Conservation (phyloP, 805 yeast genomes). For the Sugiyamaella chiloensis region DNA sequence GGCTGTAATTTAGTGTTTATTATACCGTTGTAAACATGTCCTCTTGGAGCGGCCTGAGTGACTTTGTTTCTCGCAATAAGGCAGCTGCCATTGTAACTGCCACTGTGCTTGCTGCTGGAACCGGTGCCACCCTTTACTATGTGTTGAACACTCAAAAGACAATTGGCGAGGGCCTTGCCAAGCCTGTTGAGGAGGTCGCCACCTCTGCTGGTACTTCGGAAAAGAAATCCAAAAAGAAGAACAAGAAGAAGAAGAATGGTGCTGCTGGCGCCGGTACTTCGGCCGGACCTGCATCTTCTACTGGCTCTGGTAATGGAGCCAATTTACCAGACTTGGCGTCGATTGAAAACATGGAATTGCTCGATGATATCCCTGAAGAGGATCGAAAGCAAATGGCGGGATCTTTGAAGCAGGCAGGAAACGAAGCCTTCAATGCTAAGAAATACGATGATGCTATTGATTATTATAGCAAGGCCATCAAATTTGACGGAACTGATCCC, state of each 20-base stretch:
- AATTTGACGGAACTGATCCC: slow-evolving; percentile 68
- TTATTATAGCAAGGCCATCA: slow-evolving; percentile 74
- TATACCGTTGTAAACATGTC: slow-evolving; percentile 14
- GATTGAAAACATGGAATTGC: slow-evolving; percentile 28
- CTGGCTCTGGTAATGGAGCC: slow-evolving; percentile 20
- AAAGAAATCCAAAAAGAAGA: slow-evolving; percentile 18
- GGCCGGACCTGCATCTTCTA: slow-evolving; percentile 10
- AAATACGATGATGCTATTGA: slow-evolving; percentile 72
- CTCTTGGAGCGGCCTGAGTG: slow-evolving; percentile 14
- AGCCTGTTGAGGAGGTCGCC: not conserved
- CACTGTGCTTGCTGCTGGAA: slow-evolving; percentile 61
- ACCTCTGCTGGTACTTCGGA: slow-evolving; percentile 33
- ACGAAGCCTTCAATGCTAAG: slow-evolving; percentile 67
- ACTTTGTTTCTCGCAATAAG: slow-evolving; percentile 51
- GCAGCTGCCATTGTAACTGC: slow-evolving; percentile 62
- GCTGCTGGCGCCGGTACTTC: slow-evolving; percentile 10
- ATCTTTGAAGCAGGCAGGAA: slow-evolving; percentile 87
- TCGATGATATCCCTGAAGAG: slow-evolving; percentile 23
- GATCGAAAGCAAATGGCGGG: slow-evolving; percentile 53
- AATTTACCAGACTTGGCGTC: slow-evolving; percentile 36
- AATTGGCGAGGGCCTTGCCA: not conserved
- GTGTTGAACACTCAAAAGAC: slow-evolving; percentile 3
- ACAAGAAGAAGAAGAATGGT: slow-evolving; percentile 19
- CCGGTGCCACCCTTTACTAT: slow-evolving; percentile 55
- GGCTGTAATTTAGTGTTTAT: too few species aligned